phyloP scores from a whole-genome alignment of 305 asterid genomes.

The Fraxinus dipetala region DNA sequence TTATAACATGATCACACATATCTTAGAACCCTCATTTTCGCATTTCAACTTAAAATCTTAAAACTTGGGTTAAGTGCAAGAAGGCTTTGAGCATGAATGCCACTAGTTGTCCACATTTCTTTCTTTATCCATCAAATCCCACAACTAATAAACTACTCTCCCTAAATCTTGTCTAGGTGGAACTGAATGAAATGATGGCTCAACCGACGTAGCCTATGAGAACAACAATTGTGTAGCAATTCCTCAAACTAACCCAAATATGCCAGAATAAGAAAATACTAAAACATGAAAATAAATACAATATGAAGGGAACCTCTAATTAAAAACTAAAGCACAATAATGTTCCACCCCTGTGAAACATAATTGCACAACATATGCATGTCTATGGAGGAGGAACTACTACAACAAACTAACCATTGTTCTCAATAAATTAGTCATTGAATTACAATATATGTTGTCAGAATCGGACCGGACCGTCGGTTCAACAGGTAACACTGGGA shows the following conservation, averaged over 20 bases:
- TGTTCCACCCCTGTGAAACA: slow-evolving; percentile 3
- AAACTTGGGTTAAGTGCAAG: background rate
- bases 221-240: slow-evolving; percentile 7
- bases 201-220: background rate
- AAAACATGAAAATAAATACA: background rate
- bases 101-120: background rate
- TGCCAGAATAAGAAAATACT: slow-evolving; percentile 4
- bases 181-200: slow-evolving; percentile 7
- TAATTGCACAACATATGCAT: background rate
- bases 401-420: background rate
- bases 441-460: too few species aligned
- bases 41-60: background rate
- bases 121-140: background rate
- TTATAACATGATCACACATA: background rate
- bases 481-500: too few species aligned
- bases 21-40: background rate
- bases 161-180: background rate
- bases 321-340: background rate
- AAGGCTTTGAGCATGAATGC: background rate
- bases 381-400: background rate
- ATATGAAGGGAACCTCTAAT: background rate
- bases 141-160: background rate
- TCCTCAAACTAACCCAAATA: background rate
- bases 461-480: too few species aligned
- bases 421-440: background rate